phyloP scores from a whole-genome alignment of 2,329 filamentous ascomycete genomes.

The Sphaerulina vaccinii region DNA sequence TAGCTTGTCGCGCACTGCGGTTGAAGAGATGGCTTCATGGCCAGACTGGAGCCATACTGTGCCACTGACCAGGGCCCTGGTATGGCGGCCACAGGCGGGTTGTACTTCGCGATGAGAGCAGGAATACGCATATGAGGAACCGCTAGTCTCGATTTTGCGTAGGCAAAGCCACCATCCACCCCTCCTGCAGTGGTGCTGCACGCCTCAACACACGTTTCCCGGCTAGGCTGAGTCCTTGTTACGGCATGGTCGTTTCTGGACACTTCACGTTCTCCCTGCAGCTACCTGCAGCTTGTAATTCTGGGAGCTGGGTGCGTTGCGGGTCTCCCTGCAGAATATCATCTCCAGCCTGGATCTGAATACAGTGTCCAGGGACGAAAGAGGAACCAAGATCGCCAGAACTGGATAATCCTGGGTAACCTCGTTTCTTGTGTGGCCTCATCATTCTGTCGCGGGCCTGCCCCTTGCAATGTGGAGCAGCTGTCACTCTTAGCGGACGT shows the following conservation, averaged over 20 bases:
- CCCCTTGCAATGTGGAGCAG: slow-evolving; percentile 11
- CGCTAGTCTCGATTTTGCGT: slow-evolving; percentile 5
- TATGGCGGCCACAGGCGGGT: background rate
- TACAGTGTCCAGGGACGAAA: background rate
- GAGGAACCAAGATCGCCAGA: background rate
- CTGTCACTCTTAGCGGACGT: slow-evolving; percentile 7
- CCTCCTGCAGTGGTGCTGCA: slow-evolving; percentile 10
- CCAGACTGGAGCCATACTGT: too few relatives aligned
- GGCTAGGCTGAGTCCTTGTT: too few relatives aligned
- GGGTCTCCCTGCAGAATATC: too few relatives aligned
- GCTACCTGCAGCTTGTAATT: too few relatives aligned
- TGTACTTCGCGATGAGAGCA: slow-evolving; percentile 5
- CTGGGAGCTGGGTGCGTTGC: too few relatives aligned
- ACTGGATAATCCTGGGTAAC: background rate
- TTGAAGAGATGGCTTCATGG: background rate
- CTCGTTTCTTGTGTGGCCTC: background rate
- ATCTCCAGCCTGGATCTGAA: too few relatives aligned
- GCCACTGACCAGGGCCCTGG: background rate
- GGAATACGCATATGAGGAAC: background rate
- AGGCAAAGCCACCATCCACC: background rate
- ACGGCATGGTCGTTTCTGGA: background rate
- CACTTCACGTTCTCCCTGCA: background rate
- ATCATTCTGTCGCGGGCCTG: background rate
- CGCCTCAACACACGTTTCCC: too few relatives aligned
- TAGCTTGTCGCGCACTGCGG: too few relatives aligned